A percentile compares a stretch with the other conserved stretches of the same genome.
Evolutionary conservation across 371 early-diverging fungal species (phyloP).

Genomic region (Mucor racemosus): DNA sequence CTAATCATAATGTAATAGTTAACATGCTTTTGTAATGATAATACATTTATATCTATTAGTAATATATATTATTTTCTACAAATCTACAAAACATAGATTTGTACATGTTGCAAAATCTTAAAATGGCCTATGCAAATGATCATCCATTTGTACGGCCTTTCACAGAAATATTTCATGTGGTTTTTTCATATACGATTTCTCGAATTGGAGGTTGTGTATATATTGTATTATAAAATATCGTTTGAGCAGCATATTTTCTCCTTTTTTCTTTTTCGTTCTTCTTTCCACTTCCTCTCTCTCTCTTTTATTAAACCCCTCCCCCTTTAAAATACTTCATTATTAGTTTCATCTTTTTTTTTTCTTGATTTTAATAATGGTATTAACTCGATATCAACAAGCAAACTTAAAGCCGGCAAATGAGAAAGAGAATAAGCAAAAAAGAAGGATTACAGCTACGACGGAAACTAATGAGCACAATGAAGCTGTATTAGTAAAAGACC

Average conservation of each 20-base stretch:
- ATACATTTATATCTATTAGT: background rate
- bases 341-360: background rate
- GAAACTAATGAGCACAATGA: constrained; percentile 16
- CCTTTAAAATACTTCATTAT: background rate
- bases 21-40: background rate
- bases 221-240: background rate
- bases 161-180: background rate
- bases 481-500: constrained; percentile 29
- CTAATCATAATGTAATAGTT: background rate
- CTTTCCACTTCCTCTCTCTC: background rate
- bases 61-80: background rate
- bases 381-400: constrained; percentile 41
- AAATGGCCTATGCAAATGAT: background rate
- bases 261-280: constrained; percentile 3
- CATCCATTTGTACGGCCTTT: constrained; percentile 1
- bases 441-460: background rate
- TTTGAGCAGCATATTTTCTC: constrained; percentile 8
- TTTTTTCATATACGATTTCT: background rate
- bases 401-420: constrained; percentile 21
- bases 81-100: background rate
- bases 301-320: background rate
- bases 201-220: constrained; percentile 1
- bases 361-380: constrained; percentile 28
- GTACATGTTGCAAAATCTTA: background rate
- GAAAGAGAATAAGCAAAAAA: constrained; percentile 14